Conservation (phyloP, 352 stramenopile genomes). For the Pseudoperonospora humuli region DNA sequence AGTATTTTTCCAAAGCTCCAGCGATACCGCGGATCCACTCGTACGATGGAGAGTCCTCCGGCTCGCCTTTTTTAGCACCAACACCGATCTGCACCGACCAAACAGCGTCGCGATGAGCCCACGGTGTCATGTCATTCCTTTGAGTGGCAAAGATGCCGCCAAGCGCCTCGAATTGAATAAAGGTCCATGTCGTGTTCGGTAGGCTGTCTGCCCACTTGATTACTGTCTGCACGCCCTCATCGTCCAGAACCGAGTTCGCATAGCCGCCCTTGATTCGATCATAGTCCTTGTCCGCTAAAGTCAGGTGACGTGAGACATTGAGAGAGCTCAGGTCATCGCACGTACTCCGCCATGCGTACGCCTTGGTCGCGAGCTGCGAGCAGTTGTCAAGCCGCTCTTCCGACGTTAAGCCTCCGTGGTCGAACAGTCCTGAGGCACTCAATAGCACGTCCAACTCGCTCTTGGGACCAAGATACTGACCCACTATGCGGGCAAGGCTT, state of each 20-base stretch:
- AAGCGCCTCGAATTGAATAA: slow-evolving; percentile 49
- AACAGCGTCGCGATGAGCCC: slow-evolving; percentile 31
- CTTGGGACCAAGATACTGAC: slow-evolving; percentile 36
- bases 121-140: slow-evolving; percentile 39
- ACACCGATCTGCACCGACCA: slow-evolving; percentile 45
- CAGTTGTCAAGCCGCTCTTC: slow-evolving; percentile 36
- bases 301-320: slow-evolving; percentile 27
- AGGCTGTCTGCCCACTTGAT: slow-evolving; percentile 29
- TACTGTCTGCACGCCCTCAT: slow-evolving; percentile 30
- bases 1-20: slow-evolving; percentile 24
- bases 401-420: slow-evolving; percentile 24
- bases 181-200: slow-evolving; percentile 33
- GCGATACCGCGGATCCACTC: slow-evolving; percentile 39
- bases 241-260: slow-evolving; percentile 29
- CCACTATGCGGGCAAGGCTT: slow-evolving; percentile 23
- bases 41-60: slow-evolving; percentile 25
- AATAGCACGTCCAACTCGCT: slow-evolving; percentile 28
- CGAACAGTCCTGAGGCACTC: slow-evolving; percentile 29
- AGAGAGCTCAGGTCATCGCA: slow-evolving; percentile 34
- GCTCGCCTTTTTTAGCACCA: slow-evolving; percentile 31
- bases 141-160: slow-evolving; percentile 38
- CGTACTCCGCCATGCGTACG: slow-evolving; percentile 35
- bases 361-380: slow-evolving; percentile 40
- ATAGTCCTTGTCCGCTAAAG: slow-evolving; percentile 33
- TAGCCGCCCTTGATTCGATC: slow-evolving; percentile 46